These are phyloP conservation scores for Pichia paraexigua DNA, from an alignment of 805 yeast genomes.

Conservation along the genomic window DNA sequence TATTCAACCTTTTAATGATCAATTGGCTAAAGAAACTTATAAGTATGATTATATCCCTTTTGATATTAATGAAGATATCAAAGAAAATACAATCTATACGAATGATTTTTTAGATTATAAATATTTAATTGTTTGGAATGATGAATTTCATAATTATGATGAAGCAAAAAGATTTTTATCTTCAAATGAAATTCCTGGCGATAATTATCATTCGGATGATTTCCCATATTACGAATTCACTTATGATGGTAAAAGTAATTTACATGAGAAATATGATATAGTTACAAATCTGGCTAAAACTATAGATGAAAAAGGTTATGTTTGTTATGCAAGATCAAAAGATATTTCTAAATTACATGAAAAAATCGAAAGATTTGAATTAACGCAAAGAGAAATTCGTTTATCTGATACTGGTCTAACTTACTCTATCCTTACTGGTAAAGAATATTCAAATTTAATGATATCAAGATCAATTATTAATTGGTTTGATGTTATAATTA, in stretches of 20 bases:
- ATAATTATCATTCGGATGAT: constrained; percentile 1
- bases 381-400: background rate
- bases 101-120: constrained; percentile 23
- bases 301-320: constrained; percentile 46
- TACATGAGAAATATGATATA: constrained; percentile 1
- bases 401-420: constrained; percentile 37
- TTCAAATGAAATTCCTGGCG: background rate
- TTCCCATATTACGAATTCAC: constrained; percentile 6
- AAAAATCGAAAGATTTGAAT: background rate
- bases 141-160: constrained; percentile 58
- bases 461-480: constrained; percentile 36
- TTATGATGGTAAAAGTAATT: constrained; percentile 1
- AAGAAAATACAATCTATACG: background rate
- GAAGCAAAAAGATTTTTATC: constrained; percentile 17
- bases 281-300: constrained; percentile 29
- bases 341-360: constrained; percentile 12
- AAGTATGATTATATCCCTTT: background rate
- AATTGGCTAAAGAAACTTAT: background rate
- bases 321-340: constrained; percentile 32
- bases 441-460: constrained; percentile 44
- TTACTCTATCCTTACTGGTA: constrained; percentile 43
- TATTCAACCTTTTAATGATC: background rate
- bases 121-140: constrained; percentile 65
- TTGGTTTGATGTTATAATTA: constrained; percentile 42
- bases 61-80: background rate